Conservation (phyloP, 2,329 filamentous ascomycete species). For the Thielaviopsis euricoi region DNA sequence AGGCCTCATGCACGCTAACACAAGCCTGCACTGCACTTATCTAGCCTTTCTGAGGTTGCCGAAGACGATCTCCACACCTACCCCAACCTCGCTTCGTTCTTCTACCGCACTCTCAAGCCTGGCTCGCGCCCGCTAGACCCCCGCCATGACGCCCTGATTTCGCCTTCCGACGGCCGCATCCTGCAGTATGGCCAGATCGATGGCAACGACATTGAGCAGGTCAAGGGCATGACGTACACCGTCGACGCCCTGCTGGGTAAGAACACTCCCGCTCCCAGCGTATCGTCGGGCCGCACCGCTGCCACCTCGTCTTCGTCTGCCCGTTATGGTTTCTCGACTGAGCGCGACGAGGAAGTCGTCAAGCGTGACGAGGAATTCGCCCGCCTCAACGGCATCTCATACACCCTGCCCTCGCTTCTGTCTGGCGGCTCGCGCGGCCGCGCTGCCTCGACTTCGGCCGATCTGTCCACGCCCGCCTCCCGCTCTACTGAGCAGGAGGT, state of each 20-base stretch:
- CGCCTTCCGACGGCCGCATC: constrained; percentile 78
- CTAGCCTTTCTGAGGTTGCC: constrained; percentile 64
- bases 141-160: constrained; percentile 62
- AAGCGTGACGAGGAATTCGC: constrained; percentile 84
- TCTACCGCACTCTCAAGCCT: constrained; percentile 87
- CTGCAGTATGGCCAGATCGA: constrained; percentile 87
- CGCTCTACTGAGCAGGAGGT: constrained; percentile 51
- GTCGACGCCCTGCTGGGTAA: constrained; percentile 80
- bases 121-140: constrained; percentile 73
- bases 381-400: constrained; percentile 83
- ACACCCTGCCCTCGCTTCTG: constrained; percentile 75
- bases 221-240: constrained; percentile 97
- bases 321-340: constrained; percentile 13
- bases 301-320: constrained; percentile 13
- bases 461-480: constrained; percentile 60
- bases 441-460: constrained; percentile 24
- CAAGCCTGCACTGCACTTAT: constrained; percentile 10
- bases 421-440: constrained; percentile 47
- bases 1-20: background rate
- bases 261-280: constrained; percentile 37
- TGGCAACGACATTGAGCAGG: constrained; percentile 89
- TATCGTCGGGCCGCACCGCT: constrained; percentile 22
- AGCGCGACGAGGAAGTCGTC: constrained; percentile 48
- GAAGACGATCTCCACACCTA: constrained; percentile 81
- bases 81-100: constrained; percentile 89